Conservation (phyloP, 768 basidiomycete genomes). For the Mycena rebaudengoi region DNA sequence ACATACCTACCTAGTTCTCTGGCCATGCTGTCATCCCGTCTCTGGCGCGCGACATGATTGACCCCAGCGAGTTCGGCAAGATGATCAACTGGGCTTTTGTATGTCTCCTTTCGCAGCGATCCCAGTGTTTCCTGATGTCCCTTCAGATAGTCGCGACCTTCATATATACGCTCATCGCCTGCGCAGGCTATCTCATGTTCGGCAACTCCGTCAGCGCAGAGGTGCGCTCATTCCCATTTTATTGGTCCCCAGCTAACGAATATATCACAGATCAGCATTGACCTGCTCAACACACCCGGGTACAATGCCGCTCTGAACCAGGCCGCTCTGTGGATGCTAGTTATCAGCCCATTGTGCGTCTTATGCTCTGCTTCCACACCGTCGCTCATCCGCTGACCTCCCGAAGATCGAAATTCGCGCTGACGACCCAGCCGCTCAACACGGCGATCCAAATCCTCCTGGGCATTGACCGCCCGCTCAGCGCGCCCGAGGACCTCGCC, state of each 20-base stretch:
- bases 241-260: not conserved
- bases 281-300: conserved; percentile 78
- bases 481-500: conserved; percentile 49
- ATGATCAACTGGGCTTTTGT: conserved; percentile 93
- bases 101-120: conserved; percentile 38
- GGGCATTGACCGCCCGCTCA: conserved; percentile 61
- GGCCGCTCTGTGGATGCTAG: conserved; percentile 87
- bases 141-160: conserved; percentile 68
- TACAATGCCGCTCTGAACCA: conserved; percentile 79
- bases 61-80: conserved; percentile 80
- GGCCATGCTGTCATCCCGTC: conserved; percentile 95
- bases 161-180: conserved; percentile 74
- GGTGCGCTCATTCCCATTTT: conserved; percentile 47
- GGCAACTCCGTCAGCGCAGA: conserved; percentile 83
- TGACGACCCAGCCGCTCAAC: conserved; percentile 87
- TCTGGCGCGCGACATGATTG: conserved; percentile 87
- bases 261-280: conserved; percentile 76
- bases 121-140: not conserved
- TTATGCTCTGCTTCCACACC: not conserved
- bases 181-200: conserved; percentile 93
- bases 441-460: conserved; percentile 84
- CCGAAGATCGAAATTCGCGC: conserved; percentile 92
- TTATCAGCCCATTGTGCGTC: conserved; percentile 76
- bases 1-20: conserved; percentile 64
- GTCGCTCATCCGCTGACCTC: not conserved